Evolutionary conservation across 2,329 filamentous ascomycete genomes (phyloP).

Genomic region (Coniochaeta sp.): DNA sequence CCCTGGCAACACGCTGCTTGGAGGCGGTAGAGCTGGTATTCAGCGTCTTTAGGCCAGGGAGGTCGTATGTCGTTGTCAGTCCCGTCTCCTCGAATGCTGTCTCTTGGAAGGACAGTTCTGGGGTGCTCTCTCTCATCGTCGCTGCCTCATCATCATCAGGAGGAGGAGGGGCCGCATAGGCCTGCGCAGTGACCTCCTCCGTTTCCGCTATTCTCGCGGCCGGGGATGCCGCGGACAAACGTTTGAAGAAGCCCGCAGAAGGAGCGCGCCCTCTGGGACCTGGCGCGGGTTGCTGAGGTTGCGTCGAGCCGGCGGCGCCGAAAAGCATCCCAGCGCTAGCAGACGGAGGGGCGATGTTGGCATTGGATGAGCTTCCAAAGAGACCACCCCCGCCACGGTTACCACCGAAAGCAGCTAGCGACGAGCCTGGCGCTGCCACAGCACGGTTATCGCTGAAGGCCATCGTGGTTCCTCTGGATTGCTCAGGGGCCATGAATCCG

Average conservation of each 20-base stretch:
- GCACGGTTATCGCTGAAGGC: background rate
- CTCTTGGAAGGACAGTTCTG: slow-evolving; percentile 38
- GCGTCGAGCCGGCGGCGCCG: background rate
- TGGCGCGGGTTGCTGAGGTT: background rate
- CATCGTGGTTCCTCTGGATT: background rate
- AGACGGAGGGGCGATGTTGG: background rate
- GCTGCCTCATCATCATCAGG: slow-evolving; percentile 12
- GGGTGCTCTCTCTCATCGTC: slow-evolving; percentile 15
- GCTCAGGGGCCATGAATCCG: background rate
- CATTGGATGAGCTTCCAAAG: background rate
- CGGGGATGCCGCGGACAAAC: background rate
- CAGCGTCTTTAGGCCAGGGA: slow-evolving; percentile 51
- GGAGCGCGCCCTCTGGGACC: background rate
- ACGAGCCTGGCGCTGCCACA: background rate
- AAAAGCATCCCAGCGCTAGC: background rate
- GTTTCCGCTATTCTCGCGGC: background rate
- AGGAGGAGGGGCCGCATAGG: background rate
- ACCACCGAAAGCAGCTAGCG: background rate
- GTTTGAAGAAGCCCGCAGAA: background rate
- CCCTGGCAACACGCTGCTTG: slow-evolving; percentile 53
- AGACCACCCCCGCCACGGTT: background rate
- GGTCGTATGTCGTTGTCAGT: slow-evolving; percentile 53
- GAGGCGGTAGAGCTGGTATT: slow-evolving; percentile 39
- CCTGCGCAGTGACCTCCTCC: background rate
- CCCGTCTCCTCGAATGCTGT: slow-evolving; percentile 51